Percentiles rank a stretch among this genome's conserved stretches.
These are phyloP conservation scores for Hanseniaspora clermontiae DNA, from an alignment of 805 yeast genomes.

Conservation along the genomic window DNA sequence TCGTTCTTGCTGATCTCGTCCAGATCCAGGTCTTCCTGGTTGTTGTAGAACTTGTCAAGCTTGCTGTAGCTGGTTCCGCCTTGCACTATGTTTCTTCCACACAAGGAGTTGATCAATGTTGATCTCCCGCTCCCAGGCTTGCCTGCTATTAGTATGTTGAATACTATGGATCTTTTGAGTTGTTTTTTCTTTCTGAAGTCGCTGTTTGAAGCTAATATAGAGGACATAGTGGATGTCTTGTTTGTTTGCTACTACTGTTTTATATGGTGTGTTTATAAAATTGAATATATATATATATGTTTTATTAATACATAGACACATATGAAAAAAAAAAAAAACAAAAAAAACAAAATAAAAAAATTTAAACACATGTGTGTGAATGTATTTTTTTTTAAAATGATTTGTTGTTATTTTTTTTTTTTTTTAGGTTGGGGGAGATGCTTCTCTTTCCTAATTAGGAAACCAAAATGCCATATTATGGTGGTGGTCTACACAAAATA, in stretches of 20 bases:
- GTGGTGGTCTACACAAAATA: background rate
- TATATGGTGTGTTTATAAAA: no score
- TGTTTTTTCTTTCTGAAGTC: slow-evolving; percentile 63
- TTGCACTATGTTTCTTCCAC: slow-evolving; percentile 78
- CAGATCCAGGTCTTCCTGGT: slow-evolving; percentile 39
- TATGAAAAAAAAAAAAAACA: no score
- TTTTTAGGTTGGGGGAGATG: no score
- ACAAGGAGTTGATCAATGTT: slow-evolving; percentile 80
- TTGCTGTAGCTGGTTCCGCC: slow-evolving; percentile 46
- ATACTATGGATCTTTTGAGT: slow-evolving; percentile 70
- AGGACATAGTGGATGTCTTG: slow-evolving; percentile 1
- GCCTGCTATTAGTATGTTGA: slow-evolving; percentile 78
- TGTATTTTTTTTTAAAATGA: background rate
- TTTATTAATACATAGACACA: no score
- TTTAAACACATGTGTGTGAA: no score
- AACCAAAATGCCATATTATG: no score
- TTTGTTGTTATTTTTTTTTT: no score
- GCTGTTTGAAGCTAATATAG: slow-evolving; percentile 12
- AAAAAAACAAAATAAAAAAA: no score
- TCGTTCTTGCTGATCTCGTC: slow-evolving; percentile 3
- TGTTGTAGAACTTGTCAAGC: slow-evolving; percentile 15
- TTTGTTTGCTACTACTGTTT: background rate
- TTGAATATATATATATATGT: no score
- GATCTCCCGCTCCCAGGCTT: slow-evolving; percentile 81
- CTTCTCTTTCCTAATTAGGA: background rate